Base-by-base conservation (phyloP, 1,284 basidiomycete species). In the Serendipita sp. region DNA sequence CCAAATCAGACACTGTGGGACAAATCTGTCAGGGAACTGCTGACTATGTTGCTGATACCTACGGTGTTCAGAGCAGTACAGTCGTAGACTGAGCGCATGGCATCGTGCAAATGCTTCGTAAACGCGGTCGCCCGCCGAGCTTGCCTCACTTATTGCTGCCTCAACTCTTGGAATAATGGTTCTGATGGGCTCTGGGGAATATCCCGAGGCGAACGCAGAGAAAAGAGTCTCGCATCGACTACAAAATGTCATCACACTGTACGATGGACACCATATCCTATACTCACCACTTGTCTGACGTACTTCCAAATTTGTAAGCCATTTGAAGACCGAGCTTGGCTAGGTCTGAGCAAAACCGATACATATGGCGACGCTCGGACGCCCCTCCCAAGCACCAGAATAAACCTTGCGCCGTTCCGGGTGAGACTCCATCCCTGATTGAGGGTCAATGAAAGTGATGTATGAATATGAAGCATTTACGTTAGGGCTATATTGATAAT, bases 371-470 rank as follows among this genome's bases (percentile, higher is more conserved):
- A 65, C 77, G 70, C 68, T 85, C 84, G 2, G 82, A 82, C 34
- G 80, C 79, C 83, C 83, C 82, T 71, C 79, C 80, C 3, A 85
- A 70, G n/a, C 80, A 79, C 82, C 82, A 87, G 68, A 86, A 83
- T 69, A 87, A 84, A 3, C 84, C 84, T 10, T 84, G 70, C 0
- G 83, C 80, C 10, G 83, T 82, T 8, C 83, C 83, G 22, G 83
- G 78, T 42, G 82, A 78, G 75, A 87, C 83, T 1, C 84, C 85
- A 64, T 77, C 80, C 34, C 83, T 85, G 63, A 43, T 26, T 38
- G 62, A 5, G 64, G 63, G 61, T 10, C 2, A 10, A 42, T 64
- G 10, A 66, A 30, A 64, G 35, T 58, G 15, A n/a, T 15, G 26
- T 26, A n/a, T 35, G 6, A 32, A 32, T 30, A 13, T 49, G 61